Evolutionary conservation across 495 filamentous ascomycete genomes (phyloP), one percentile per base, ranked within the genome.

Genomic region (Astrocystis sublimbata): DNA sequence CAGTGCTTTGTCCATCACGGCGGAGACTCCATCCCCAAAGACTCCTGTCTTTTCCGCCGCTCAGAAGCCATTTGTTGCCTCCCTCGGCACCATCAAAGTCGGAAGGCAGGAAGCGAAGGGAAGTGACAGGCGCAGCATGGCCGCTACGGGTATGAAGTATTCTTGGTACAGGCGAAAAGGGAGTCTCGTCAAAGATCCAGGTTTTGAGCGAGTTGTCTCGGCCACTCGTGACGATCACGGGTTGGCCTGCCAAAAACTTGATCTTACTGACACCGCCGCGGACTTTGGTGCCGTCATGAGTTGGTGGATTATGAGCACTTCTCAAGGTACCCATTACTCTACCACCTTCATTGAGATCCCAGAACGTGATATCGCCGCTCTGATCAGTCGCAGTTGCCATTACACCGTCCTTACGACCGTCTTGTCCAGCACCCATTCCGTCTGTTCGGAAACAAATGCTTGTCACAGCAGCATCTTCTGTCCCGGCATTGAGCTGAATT

Each of bases 1-100:
- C 94, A 5, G 91, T 86, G 66, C 90, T 96, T 73, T 98, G 96
- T 35, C 92, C 93, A 72, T 99, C 94, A 61, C 92, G 89, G 36
- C 96, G 89, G 63, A 98, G 75, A 80, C 93, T 97, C 83, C 94
- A 93, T 15, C 89, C 93, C 93, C 96, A 97, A 12, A 98, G 79
- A 75, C 91, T 96, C 61, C 91, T 82, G 71, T 98, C 94, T 68
- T 85, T 82, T 51, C 91, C 92, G 55, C 89, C 91, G 68, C 91
- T 96, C 47, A 99, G 80, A 26, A 99, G 79, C 93, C 96, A 99
- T 75, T 99, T 98, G 1, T 92, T 92, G 35, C 83, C 84, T 51
- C 85, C 86, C 67, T 96, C 92, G n/a, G 92, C 85, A 7, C 91
- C 92, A 68, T 96, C 93, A 4, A 93, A 91, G 49, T 91, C 86